Base-by-base conservation (phyloP, 1,284 basidiomycete genomes). In the Cystobasidium pallidum region DNA sequence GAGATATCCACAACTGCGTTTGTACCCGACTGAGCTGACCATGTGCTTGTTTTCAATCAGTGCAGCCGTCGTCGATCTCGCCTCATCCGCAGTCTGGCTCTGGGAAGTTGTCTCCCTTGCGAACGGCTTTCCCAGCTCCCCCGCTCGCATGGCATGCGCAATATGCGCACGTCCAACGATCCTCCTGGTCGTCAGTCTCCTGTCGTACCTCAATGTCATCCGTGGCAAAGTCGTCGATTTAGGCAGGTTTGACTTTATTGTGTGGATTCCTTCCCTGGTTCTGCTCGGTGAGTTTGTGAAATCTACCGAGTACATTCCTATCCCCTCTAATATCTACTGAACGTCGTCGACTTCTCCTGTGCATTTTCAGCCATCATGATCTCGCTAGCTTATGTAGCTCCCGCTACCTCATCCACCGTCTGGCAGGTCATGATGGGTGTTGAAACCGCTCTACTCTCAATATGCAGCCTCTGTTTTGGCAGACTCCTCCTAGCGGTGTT, bases 91-190 rank as follows among this genome's bases (percentile, higher is more conserved):
- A 13, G 59, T 68, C 54, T 66, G 63, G 63, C 55, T 73, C 15
- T 73, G 72, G 72, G 72, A 73, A 55, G 72, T 73, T 45, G 43
- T 67, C 24, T 54, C 72, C 10, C 45, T 73, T 24, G 57, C 64
- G 24, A 32, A 43, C 59, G 58, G 58, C n/a, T 54, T 55, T 15
- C 24, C 54, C 45, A 55, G 34, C 47, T 66, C 64, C 6, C 58
- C 72, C 10, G 65, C 72, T n/a, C 39, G 72, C 34, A 66, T 67
- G 64, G 64, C 66, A 45, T 63, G 67, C 43, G 64, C 65, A 10
- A 65, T 73, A 30, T 73, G 72, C 49, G 65, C 72, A 30, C 32
- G 72, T 24, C 58, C 72, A 7, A 73, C 72, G 26, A 61, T 73
- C 28, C 66, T 73, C 11, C 30, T 73, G 6, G 58, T 73, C 15